Evolutionary conservation across 2,329 filamentous ascomycete species (phyloP), one percentile per base, ranked within the genome.

Genomic region (Aspergillus sp.): DNA sequence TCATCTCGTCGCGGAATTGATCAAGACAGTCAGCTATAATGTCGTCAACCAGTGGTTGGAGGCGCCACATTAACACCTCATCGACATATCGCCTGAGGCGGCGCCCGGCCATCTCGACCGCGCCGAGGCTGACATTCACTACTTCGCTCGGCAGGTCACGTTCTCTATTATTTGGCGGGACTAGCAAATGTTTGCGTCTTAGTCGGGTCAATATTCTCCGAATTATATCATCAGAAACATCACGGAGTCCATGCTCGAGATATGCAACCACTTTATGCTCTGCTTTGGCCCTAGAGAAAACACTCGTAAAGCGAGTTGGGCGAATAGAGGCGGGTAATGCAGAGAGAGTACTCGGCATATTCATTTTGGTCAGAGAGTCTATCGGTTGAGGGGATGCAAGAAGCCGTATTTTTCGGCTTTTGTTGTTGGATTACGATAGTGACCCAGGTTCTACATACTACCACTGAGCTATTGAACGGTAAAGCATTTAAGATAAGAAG

Each of bases 361-460:
- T 62, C 10, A 58, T 57, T 66, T 67, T 63, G 50, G 65, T 65
- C 32, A 60, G 60, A 58, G 64, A 62, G 52, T 49, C 60, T 57
- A 55, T 50, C 52, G 36, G 55, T 55, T 32, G 20, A 51, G 58
- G 63, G 59, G 61, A 59, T 57, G 54, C 36, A 61, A 60, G 60
- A 47, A 59, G 60, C 45, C 47, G 47, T 62, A 29, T 63, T 57
- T 65, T 67, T 52, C 50, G 57, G 45, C 46, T 31, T 61, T 61
- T 49, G 54, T 59, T 52, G 22, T 61, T 31, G 26, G 61, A 50
- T 26, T 55, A 61, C 26, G 24, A 7, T 6, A 26, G 4, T 57
- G 58, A 62, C 56, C 52, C 18, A 12, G 49, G 45, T 32, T 62
- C 64, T 66, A 63, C 26, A 57, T 55, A 62, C 53, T 59, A 61